Percentiles rank a stretch among this genome's conserved stretches.
Evolutionary conservation across 1,284 basidiomycete genomes (phyloP).

Genomic region (Termitomyces sp.): DNA sequence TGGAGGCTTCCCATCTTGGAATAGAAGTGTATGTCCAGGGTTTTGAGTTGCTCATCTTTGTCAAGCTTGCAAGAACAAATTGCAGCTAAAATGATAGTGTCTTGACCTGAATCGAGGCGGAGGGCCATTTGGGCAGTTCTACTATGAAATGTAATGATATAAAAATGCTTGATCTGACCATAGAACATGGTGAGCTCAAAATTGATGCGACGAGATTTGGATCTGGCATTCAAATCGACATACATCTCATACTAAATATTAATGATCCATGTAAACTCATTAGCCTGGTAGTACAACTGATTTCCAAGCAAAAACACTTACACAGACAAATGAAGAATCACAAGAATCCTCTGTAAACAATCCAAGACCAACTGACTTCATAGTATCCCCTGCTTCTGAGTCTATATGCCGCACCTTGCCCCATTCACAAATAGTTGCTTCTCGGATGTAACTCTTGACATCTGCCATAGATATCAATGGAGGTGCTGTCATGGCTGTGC

Average conservation of each 20-base stretch:
- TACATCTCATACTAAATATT: conserved; percentile 1
- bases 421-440: too few relatives aligned
- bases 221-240: background rate
- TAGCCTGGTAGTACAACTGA: too few relatives aligned
- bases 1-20: background rate
- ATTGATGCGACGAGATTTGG: background rate
- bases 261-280: too few relatives aligned
- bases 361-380: too few relatives aligned
- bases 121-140: background rate
- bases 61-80: conserved; percentile 2
- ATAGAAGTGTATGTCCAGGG: conserved; percentile 8
- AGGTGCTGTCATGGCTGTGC: too few relatives aligned
- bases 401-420: too few relatives aligned
- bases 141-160: background rate
- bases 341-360: too few relatives aligned
- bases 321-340: too few relatives aligned
- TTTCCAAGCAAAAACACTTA: too few relatives aligned
- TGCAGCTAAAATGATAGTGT: background rate
- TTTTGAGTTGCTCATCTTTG: background rate
- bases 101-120: background rate
- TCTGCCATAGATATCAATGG: too few relatives aligned
- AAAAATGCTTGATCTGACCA: conserved; percentile 2
- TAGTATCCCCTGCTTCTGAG: too few relatives aligned
- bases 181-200: background rate
- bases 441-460: too few relatives aligned